Conservation (phyloP, 2,329 filamentous ascomycete genomes). For the Lachnellula hyalina region DNA sequence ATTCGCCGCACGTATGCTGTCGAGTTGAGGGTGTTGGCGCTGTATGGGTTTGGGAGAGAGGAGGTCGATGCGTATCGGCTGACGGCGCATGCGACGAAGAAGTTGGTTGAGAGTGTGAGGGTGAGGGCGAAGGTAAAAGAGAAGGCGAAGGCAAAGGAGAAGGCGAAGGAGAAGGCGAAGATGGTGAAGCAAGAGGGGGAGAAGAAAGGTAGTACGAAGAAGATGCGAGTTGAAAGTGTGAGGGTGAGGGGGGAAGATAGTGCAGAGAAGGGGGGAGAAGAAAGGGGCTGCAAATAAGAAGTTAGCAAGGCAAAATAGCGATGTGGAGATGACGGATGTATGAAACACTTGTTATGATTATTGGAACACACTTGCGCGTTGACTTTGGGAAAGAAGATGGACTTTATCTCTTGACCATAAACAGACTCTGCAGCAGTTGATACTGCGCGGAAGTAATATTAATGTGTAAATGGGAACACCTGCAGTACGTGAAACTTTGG, state of each 20-base stretch:
- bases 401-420: no score
- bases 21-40: conserved; percentile 6
- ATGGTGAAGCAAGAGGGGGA: background rate
- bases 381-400: no score
- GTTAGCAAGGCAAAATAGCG: background rate
- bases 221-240: background rate
- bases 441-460: no score
- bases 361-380: no score
- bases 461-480: no score
- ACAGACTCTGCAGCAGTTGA: no score
- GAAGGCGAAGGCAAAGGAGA: background rate
- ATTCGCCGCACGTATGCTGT: conserved; percentile 9
- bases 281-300: background rate
- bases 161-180: background rate
- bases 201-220: background rate
- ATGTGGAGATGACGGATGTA: background rate
- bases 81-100: conserved; percentile 4
- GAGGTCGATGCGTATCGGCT: conserved; percentile 12
- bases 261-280: background rate
- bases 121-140: background rate
- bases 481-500: no score
- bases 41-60: conserved; percentile 10
- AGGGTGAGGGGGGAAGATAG: background rate
- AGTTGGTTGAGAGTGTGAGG: background rate
- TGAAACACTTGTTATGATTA: background rate